Conservation (phyloP, 805 yeast species). For the Candida wancherniae region DNA sequence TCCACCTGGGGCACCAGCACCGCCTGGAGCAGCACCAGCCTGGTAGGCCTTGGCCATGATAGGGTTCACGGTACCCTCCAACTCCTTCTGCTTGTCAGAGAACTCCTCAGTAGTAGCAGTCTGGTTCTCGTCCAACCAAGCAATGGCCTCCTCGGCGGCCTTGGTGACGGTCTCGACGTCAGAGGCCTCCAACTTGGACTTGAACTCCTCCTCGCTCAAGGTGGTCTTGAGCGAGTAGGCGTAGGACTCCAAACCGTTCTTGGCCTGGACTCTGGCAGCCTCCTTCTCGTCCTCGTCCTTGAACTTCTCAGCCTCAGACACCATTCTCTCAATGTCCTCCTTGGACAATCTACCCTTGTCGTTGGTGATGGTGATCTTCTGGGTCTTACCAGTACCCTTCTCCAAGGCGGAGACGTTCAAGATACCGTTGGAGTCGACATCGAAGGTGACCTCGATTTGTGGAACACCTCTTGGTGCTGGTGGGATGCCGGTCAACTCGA, state of each 20-base stretch:
- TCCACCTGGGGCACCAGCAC: constrained; percentile 36
- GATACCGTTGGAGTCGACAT: constrained; percentile 96
- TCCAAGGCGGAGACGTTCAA: constrained; percentile 93
- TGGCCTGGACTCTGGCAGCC: constrained; percentile 86
- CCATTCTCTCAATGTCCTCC: constrained; percentile 98
- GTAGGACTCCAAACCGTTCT: constrained; percentile 93
- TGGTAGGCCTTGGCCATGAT: constrained; percentile 96
- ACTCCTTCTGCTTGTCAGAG: constrained; percentile 90
- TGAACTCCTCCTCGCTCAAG: constrained; percentile 60
- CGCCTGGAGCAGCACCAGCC: constrained; percentile 81
- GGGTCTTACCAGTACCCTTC: constrained; percentile 97
- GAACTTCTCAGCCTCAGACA: constrained; percentile 91
- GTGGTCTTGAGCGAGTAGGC: constrained; percentile 81
- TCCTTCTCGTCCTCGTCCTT: constrained; percentile 65
- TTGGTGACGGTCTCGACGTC: constrained; percentile 66
- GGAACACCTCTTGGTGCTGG: constrained; percentile 99
- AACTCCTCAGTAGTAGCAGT: constrained; percentile 91
- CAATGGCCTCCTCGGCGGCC: constrained; percentile 80
- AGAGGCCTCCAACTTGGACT: constrained; percentile 54
- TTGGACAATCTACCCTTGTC: constrained; percentile 97
- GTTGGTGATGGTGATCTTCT: constrained; percentile 95
- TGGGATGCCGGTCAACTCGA: constrained; percentile 93
- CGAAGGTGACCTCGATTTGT: constrained; percentile 96
- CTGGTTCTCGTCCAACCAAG: constrained; percentile 92
- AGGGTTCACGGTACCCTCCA: constrained; percentile 93